A percentile compares a stretch with the other conserved stretches of the same genome.
Evolutionary conservation across 1,139 yeast genomes (phyloP).

Genomic region (Yamadazyma oceani): DNA sequence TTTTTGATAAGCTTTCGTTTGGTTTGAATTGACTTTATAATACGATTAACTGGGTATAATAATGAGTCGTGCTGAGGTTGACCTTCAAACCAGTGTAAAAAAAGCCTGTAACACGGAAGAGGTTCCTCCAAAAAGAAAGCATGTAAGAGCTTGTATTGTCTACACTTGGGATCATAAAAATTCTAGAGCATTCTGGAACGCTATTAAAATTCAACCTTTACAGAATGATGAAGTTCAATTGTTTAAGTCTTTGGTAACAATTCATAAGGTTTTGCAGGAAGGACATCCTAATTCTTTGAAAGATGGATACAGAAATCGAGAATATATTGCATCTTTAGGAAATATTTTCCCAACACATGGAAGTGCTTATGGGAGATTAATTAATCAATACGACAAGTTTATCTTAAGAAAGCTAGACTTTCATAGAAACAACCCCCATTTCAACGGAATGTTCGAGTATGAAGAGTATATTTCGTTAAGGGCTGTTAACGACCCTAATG

Average conservation of each 20-base stretch:
- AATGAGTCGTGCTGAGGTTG: slow-evolving; percentile 57
- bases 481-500: slow-evolving; percentile 90
- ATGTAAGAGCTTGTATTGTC: slow-evolving; percentile 90
- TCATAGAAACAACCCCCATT: slow-evolving; percentile 83
- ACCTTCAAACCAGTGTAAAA: slow-evolving; percentile 65
- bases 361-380: slow-evolving; percentile 67
- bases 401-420: slow-evolving; percentile 74
- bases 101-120: slow-evolving; percentile 89
- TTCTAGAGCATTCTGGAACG: slow-evolving; percentile 84
- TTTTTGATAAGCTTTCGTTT: background rate
- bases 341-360: slow-evolving; percentile 43
- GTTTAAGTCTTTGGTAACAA: slow-evolving; percentile 83
- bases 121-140: slow-evolving; percentile 92
- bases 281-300: slow-evolving; percentile 86
- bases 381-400: slow-evolving; percentile 72
- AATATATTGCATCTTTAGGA: slow-evolving; percentile 42
- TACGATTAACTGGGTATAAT: no score
- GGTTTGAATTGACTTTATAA: no score
- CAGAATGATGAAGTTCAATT: slow-evolving; percentile 80
- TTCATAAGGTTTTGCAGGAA: slow-evolving; percentile 94
- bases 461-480: slow-evolving; percentile 89
- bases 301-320: slow-evolving; percentile 75
- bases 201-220: slow-evolving; percentile 75
- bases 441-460: slow-evolving; percentile 94
- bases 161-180: slow-evolving; percentile 96